phyloP scores from a whole-genome alignment of 176 grass and related monocot genomes.

The Poa pratensis region DNA sequence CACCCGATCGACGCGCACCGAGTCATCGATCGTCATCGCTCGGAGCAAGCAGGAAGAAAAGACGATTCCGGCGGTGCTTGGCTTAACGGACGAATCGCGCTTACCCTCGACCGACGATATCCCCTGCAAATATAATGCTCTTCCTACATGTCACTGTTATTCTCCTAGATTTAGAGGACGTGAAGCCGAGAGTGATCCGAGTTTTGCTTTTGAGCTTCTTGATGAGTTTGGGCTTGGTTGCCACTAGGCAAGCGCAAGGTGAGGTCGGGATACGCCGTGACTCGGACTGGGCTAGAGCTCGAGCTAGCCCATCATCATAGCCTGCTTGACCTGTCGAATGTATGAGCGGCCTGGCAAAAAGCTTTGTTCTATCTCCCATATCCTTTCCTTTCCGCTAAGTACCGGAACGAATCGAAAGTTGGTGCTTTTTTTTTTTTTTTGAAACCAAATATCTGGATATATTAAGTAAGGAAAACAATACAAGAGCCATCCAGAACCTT shows the following conservation, averaged over 20 bases:
- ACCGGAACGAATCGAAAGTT: neutral
- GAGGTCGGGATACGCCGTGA: conserved; percentile 2
- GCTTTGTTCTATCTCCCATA: neutral
- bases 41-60: too few relatives aligned
- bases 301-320: neutral
- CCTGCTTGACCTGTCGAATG: conserved; percentile 26
- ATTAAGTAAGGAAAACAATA: too few relatives aligned
- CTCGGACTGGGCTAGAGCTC: conserved; percentile 1
- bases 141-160: neutral
- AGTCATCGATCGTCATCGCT: neutral
- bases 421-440: too few relatives aligned
- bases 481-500: too few relatives aligned
- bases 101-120: neutral
- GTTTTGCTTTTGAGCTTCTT: neutral
- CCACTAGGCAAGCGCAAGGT: conserved; percentile 3
- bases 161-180: neutral
- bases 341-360: conserved; percentile 29
- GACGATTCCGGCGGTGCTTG: too few relatives aligned
- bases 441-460: too few relatives aligned
- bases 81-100: neutral
- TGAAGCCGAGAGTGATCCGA: neutral
- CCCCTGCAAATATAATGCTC: neutral
- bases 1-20: conserved; percentile 29
- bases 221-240: neutral
- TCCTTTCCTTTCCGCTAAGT: neutral